Percentiles rank a stretch among this genome's conserved stretches.
phyloP scores from a whole-genome alignment of 352 stramenopile genomes.

The Phytophthora pistaciae region DNA sequence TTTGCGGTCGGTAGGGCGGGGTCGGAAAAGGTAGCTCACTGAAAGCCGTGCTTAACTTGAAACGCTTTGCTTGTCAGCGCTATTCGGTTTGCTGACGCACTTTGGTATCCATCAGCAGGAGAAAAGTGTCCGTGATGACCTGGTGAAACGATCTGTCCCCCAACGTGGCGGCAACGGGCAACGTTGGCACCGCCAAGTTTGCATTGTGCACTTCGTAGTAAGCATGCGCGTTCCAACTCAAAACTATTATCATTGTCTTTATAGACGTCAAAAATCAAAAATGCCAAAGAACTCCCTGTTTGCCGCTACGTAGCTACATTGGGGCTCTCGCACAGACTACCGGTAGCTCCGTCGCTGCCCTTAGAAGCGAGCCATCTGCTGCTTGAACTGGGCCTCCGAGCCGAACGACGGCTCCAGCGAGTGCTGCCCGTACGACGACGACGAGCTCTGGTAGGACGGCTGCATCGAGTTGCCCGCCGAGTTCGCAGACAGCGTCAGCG shows the following conservation, averaged over 20 bases:
- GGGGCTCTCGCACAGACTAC: neutral
- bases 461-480: slow-evolving; percentile 18
- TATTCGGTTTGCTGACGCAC: neutral
- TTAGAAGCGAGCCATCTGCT: slow-evolving; percentile 28
- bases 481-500: slow-evolving; percentile 15
- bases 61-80: neutral
- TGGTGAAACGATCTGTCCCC: slow-evolving; percentile 10
- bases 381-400: slow-evolving; percentile 21
- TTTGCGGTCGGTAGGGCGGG: neutral
- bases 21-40: neutral
- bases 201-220: neutral
- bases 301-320: slow-evolving; percentile 1
- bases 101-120: slow-evolving; percentile 14
- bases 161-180: neutral
- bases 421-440: slow-evolving; percentile 20
- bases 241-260: slow-evolving; percentile 18
- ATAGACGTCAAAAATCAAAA: slow-evolving; percentile 15
- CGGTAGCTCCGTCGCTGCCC: neutral
- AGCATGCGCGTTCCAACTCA: neutral
- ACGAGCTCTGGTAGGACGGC: slow-evolving; percentile 18
- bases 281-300: slow-evolving; percentile 15
- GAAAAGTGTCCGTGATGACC: slow-evolving; percentile 1
- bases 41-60: neutral
- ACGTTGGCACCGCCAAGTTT: neutral
- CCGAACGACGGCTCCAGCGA: slow-evolving; percentile 22